A percentile compares a stretch with the other conserved stretches of the same genome.
phyloP scores from a whole-genome alignment of 805 yeast species.

The Zygotorulaspora danielsina region DNA sequence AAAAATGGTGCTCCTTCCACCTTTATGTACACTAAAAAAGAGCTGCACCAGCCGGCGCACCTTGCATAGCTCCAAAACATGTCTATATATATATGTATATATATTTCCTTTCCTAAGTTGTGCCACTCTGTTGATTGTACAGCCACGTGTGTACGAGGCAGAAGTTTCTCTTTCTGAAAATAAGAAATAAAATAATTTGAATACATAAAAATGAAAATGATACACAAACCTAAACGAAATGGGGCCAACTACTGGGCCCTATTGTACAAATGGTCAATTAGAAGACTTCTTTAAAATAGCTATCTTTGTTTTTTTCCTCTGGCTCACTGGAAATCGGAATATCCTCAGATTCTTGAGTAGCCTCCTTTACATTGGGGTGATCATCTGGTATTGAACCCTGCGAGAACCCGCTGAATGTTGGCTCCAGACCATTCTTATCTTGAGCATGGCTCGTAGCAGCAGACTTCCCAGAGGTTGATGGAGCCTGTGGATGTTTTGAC shows the following conservation, averaged over 20 bases:
- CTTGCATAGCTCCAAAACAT: neutral
- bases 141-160: conserved; percentile 8
- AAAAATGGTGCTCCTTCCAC: too few relatives aligned
- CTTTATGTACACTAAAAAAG: neutral
- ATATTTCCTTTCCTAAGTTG: neutral
- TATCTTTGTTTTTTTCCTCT: conserved; percentile 12
- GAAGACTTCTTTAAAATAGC: conserved; percentile 31
- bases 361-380: conserved; percentile 4
- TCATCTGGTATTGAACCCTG: conserved; percentile 25
- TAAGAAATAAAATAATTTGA: conserved; percentile 3
- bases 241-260: neutral
- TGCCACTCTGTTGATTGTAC: neutral
- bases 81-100: neutral
- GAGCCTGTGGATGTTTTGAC: neutral
- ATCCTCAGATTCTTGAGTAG: conserved; percentile 16
- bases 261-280: conserved; percentile 4
- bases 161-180: conserved; percentile 1
- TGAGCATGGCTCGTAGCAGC: neutral
- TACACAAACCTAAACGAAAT: conserved; percentile 1
- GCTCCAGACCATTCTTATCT: conserved; percentile 11
- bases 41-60: too few relatives aligned
- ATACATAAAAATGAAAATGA: neutral
- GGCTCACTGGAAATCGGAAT: conserved; percentile 13
- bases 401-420: conserved; percentile 31
- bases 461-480: neutral